Conservation (phyloP, 192 early-diverging fungal genomes). For the Coemansia umbellata region DNA sequence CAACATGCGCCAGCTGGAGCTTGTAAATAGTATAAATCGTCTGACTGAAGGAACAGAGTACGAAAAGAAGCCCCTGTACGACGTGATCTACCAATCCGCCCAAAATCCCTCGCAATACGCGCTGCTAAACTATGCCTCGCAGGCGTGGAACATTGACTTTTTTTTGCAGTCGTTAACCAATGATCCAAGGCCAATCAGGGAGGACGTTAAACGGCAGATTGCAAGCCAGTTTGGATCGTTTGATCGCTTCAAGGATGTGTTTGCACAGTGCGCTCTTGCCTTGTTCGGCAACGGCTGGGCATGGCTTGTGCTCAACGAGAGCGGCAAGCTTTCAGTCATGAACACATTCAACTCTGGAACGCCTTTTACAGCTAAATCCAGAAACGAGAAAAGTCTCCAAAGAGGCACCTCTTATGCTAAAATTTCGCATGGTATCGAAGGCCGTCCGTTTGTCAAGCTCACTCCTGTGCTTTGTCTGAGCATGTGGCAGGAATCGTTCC, state of each 20-base stretch:
- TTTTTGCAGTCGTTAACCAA: slow-evolving; percentile 42
- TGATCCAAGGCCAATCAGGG: slow-evolving; percentile 11
- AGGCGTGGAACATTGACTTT: slow-evolving; percentile 55
- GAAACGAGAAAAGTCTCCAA: background rate
- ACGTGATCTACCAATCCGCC: slow-evolving; percentile 29
- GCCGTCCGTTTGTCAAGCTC: slow-evolving; percentile 25
- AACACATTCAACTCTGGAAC: slow-evolving; percentile 47
- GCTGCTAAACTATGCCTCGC: slow-evolving; percentile 48
- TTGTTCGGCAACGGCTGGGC: slow-evolving; percentile 55
- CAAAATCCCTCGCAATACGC: slow-evolving; percentile 28
- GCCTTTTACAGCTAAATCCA: slow-evolving; percentile 28
- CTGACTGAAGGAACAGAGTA: slow-evolving; percentile 39
- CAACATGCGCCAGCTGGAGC: slow-evolving; percentile 43
- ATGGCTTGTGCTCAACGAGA: slow-evolving; percentile 46
- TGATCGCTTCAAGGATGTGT: slow-evolving; percentile 40
- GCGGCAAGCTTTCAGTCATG: slow-evolving; percentile 38
- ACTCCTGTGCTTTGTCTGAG: slow-evolving; percentile 44
- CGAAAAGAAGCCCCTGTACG: slow-evolving; percentile 29
- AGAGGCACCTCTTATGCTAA: slow-evolving; percentile 23
- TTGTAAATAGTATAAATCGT: slow-evolving; percentile 47
- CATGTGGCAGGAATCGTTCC: slow-evolving; percentile 54
- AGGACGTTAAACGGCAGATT: slow-evolving; percentile 25
- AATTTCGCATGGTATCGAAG: slow-evolving; percentile 13
- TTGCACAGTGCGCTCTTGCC: slow-evolving; percentile 29
- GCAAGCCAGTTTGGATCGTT: slow-evolving; percentile 33